A percentile compares a stretch with the other conserved stretches of the same genome.
phyloP scores from a whole-genome alignment of 2,329 filamentous ascomycete species.

The Colletotrichum navitas region DNA sequence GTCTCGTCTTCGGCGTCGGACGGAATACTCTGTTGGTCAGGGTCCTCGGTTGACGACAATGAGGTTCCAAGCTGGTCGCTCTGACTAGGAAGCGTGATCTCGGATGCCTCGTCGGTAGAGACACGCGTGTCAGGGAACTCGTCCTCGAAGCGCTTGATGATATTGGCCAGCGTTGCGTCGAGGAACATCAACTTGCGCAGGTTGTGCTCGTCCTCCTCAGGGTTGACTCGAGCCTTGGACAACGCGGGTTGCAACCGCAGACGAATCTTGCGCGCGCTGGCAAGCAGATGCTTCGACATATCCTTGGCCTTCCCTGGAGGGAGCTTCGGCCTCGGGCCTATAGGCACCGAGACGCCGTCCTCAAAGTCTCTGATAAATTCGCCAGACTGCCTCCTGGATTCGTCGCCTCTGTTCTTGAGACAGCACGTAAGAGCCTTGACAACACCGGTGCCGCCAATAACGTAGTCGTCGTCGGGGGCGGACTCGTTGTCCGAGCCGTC shows the following conservation, averaged over 20 bases:
- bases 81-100: constrained; percentile 46
- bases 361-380: constrained; percentile 67
- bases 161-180: constrained; percentile 87
- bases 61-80: constrained; percentile 48
- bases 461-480: constrained; percentile 91
- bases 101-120: constrained; percentile 48
- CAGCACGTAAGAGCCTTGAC: constrained; percentile 95
- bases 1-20: constrained; percentile 66
- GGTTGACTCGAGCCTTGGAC: constrained; percentile 76
- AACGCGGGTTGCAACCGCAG: constrained; percentile 86
- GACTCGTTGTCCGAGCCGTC: constrained; percentile 72
- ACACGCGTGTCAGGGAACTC: constrained; percentile 91
- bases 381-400: constrained; percentile 66
- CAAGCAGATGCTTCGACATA: constrained; percentile 91
- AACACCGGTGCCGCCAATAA: constrained; percentile 94
- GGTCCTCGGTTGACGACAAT: constrained; percentile 51
- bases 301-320: constrained; percentile 80
- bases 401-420: constrained; percentile 81
- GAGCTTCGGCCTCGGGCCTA: constrained; percentile 50
- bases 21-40: constrained; percentile 52
- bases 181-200: constrained; percentile 90
- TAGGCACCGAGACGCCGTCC: constrained; percentile 61
- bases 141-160: constrained; percentile 95
- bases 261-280: constrained; percentile 90
- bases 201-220: constrained; percentile 76